Percentiles rank a stretch among this genome's conserved stretches.
Evolutionary conservation across 2,329 filamentous ascomycete species (phyloP).

Genomic region (Hypoxylon sp.): DNA sequence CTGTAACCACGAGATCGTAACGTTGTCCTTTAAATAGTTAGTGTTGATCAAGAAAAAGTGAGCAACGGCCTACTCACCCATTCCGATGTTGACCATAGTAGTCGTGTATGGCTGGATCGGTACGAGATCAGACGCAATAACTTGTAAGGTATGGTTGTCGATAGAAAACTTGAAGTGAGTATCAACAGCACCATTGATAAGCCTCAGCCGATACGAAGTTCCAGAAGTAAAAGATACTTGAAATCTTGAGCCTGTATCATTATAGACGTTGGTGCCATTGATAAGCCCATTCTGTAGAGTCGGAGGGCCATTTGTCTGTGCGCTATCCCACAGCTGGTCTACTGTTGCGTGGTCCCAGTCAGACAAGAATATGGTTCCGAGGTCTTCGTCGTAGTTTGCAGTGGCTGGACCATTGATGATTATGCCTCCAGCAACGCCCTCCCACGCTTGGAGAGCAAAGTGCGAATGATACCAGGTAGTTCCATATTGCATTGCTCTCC

Average conservation of each 20-base stretch:
- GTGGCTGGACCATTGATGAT: constrained; percentile 73
- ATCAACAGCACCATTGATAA: constrained; percentile 65
- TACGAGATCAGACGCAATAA: constrained; percentile 72
- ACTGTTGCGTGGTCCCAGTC: constrained; percentile 70
- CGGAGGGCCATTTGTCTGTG: constrained; percentile 55
- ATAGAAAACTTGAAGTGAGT: constrained; percentile 66
- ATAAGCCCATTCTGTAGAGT: constrained; percentile 61
- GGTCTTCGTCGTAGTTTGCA: constrained; percentile 73
- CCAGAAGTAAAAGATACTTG: constrained; percentile 59
- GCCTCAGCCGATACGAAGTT: constrained; percentile 62
- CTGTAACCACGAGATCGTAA: constrained; percentile 64
- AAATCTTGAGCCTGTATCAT: constrained; percentile 55
- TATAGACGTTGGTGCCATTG: constrained; percentile 56
- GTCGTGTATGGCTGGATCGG: constrained; percentile 70
- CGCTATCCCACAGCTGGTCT: constrained; percentile 56
- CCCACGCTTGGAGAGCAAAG: constrained; percentile 63
- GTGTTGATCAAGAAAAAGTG: neutral
- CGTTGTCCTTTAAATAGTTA: constrained; percentile 55
- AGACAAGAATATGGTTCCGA: constrained; percentile 71
- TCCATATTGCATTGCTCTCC: constrained; percentile 69
- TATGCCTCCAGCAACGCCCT: constrained; percentile 73
- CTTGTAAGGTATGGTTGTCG: constrained; percentile 70
- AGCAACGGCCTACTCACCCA: constrained; percentile 41
- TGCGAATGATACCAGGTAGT: constrained; percentile 75
- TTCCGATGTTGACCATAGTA: constrained; percentile 57